Evolutionary conservation across 1,139 yeast species (phyloP).

Genomic region (Blastobotrys proliferans): DNA sequence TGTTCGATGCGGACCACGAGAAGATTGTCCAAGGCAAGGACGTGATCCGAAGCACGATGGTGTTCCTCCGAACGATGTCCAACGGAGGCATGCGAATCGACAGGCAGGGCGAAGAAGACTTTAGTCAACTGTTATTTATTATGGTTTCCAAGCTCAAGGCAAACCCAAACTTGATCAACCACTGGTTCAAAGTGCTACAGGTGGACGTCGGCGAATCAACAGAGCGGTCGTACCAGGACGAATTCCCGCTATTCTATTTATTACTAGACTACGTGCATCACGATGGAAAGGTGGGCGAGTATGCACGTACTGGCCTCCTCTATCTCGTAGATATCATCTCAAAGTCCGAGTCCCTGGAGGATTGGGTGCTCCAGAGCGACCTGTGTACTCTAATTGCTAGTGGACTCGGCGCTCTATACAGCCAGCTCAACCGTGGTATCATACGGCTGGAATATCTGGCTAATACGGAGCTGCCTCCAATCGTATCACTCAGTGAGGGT

Average conservation of each 20-base stretch:
- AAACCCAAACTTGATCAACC: slow-evolving; percentile 16
- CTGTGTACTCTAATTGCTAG: slow-evolving; percentile 32
- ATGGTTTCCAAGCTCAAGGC: slow-evolving; percentile 23
- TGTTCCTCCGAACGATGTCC: slow-evolving; percentile 21
- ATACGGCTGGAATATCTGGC: slow-evolving; percentile 2
- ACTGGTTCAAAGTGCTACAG: slow-evolving; percentile 22
- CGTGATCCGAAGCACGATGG: slow-evolving; percentile 19
- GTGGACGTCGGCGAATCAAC: background rate
- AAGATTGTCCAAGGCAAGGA: slow-evolving; percentile 17
- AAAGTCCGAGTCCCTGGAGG: slow-evolving; percentile 23
- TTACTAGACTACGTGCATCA: slow-evolving; percentile 29
- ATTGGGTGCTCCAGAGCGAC: slow-evolving; percentile 30
- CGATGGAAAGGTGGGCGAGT: slow-evolving; percentile 30
- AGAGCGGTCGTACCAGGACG: background rate
- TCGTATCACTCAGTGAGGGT: slow-evolving; percentile 12
- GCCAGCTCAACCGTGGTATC: slow-evolving; percentile 22
- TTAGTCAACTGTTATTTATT: slow-evolving; percentile 21
- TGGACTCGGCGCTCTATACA: slow-evolving; percentile 33
- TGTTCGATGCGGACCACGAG: slow-evolving; percentile 19
- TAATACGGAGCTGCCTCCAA: slow-evolving; percentile 12
- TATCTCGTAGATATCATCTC: slow-evolving; percentile 29
- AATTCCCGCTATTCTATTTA: slow-evolving; percentile 28
- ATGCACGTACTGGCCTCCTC: slow-evolving; percentile 31
- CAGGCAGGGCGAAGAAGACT: slow-evolving; percentile 17
- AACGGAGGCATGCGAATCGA: slow-evolving; percentile 11